Conservation (phyloP, 805 yeast species). For the Isabelozyma pseudorhagii region DNA sequence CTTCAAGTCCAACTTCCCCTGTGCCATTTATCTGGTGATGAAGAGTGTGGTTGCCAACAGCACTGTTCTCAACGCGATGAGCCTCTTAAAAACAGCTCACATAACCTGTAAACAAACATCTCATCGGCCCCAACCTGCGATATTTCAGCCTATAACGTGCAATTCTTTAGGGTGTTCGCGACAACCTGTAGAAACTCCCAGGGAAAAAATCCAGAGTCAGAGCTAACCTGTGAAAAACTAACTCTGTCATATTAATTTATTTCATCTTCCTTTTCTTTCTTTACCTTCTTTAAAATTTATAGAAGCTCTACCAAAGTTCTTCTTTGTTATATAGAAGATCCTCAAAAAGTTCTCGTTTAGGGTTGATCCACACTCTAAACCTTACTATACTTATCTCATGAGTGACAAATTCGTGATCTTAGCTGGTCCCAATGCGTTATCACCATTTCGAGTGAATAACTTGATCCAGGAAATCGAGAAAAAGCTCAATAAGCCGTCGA, state of each 20-base stretch:
- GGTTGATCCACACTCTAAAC: background rate
- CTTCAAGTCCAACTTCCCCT: slow-evolving; percentile 63
- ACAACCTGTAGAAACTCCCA: background rate
- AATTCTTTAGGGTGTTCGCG: too few relatives aligned
- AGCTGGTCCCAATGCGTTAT: slow-evolving; percentile 89
- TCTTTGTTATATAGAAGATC: background rate
- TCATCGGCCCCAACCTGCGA: too few relatives aligned
- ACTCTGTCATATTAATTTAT: background rate
- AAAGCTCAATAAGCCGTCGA: slow-evolving; percentile 57
- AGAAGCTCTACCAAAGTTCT: too few relatives aligned
- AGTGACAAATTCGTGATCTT: slow-evolving; percentile 41
- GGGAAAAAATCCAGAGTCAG: background rate
- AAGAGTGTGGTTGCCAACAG: too few relatives aligned
- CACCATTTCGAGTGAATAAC: slow-evolving; percentile 77
- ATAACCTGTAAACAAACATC: too few relatives aligned
- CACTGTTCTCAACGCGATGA: background rate
- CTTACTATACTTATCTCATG: background rate
- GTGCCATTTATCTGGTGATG: slow-evolving; percentile 50
- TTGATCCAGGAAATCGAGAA: slow-evolving; percentile 71
- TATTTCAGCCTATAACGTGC: too few relatives aligned
- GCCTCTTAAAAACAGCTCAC: background rate
- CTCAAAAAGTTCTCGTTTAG: background rate
- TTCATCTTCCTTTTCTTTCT: background rate
- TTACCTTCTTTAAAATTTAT: background rate
- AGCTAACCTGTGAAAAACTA: background rate